Base-by-base conservation (phyloP, 2,329 filamentous ascomycete species). In the Huntiella bhutanensis region DNA sequence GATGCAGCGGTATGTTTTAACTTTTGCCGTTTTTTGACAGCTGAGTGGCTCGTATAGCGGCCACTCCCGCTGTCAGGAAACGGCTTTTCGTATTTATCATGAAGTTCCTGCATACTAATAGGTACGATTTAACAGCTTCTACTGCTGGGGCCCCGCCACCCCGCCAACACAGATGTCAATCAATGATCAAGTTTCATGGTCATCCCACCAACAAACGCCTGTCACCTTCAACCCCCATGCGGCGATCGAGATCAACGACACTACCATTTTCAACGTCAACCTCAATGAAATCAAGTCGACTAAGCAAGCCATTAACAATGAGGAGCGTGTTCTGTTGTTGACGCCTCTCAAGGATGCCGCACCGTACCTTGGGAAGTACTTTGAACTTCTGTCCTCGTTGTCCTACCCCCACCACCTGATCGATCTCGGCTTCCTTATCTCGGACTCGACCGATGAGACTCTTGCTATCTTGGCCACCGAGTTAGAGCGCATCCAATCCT, bases 151-250 rank as follows among this genome's bases (percentile, higher is more conserved):
- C 10, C 88, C 91, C 11, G 76, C 81, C 17, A 95, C 92, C 67
- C 76, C 91, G n/a, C 91, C 91, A 45, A 92, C 93, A 77, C 77
- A 91, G 53, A 94, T 98, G 85, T 76, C 82, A 37, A 67, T 80
- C 47, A 95, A 95, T 60, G 91, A 98, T 60, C 80, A 88, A 61
- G 79, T 79, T 51, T 73, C 84, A 53, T 98, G 91, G 91, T 80
- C 82, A 54, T 77, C 77, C 49, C 87, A 94, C 59, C 68, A 91
- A 52, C 79, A 87, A 55, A 96, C 91, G 3, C 91, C 91, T 43
- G 86, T 98, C 55, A 75, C 94, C 53, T 95, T 93, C 70, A 98
- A 98, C 66, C 83, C 88, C 63, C 91, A 96, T 63, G 78, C 81
- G 52, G 80, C 91, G 33, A 70, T 95, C 57, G 77, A 82, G 59